Conservation (phyloP, 2,329 filamentous ascomycete species). For the Amylocarpus encephaloides region DNA sequence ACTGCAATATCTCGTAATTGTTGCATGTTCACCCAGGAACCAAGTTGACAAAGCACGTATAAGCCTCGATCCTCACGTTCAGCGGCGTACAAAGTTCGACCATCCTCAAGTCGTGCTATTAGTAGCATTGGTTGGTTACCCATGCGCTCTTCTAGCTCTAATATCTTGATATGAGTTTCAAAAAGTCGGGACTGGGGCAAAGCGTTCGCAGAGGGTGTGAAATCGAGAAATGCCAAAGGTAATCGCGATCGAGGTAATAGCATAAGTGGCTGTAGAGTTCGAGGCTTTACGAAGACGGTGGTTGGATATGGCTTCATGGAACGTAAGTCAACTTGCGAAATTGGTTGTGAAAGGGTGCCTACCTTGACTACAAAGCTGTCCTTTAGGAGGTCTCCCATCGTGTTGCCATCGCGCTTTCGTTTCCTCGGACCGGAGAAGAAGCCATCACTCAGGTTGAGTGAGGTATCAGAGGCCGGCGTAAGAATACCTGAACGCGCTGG, state of each 20-base stretch:
- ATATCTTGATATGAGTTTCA: conserved; percentile 54
- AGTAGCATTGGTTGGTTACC: conserved; percentile 50
- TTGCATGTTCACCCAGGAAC: conserved; percentile 56
- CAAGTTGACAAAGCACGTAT: conserved; percentile 64
- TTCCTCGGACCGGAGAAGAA: conserved; percentile 23
- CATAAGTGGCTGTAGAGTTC: conserved; percentile 53
- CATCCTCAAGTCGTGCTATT: conserved; percentile 53
- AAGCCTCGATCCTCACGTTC: conserved; percentile 56
- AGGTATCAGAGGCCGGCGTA: conserved; percentile 27
- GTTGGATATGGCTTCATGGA: conserved; percentile 47
- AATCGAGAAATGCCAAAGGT: conserved; percentile 55
- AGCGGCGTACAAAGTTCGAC: conserved; percentile 51
- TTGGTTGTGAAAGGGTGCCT: conserved; percentile 5
- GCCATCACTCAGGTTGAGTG: conserved; percentile 19
- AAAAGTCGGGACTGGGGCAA: conserved; percentile 50
- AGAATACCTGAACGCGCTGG: conserved; percentile 28
- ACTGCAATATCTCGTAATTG: conserved; percentile 46
- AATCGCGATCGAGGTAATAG: conserved; percentile 55
- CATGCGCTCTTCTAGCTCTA: conserved; percentile 58
- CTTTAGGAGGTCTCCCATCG: conserved; percentile 29
- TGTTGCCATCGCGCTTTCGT: conserved; percentile 31
- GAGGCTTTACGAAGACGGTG: conserved; percentile 46
- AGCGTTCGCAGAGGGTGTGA: conserved; percentile 43
- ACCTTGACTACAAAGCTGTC: conserved; percentile 33
- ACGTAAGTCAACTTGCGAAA: conserved; percentile 8